phyloP scores from a whole-genome alignment of 768 basidiomycete genomes.

The Russula sp. region DNA sequence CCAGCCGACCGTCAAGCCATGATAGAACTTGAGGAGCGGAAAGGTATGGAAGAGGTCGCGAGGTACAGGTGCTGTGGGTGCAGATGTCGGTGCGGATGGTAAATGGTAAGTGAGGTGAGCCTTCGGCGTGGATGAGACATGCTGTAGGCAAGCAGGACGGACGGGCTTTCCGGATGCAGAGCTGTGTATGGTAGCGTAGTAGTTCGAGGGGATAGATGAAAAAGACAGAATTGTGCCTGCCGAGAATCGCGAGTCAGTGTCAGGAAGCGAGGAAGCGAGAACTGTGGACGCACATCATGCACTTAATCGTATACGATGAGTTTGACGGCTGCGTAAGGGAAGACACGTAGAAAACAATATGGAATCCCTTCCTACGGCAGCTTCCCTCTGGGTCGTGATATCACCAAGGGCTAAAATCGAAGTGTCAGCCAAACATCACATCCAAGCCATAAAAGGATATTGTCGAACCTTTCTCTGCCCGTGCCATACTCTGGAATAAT shows the following conservation, averaged over 20 bases:
- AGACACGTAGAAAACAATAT: no score
- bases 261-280: background rate
- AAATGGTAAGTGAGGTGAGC: conserved; percentile 34
- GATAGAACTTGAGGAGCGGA: conserved; percentile 88
- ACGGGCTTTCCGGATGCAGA: conserved; percentile 16
- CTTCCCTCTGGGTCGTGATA: no score
- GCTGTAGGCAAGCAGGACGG: conserved; percentile 57
- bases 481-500: no score
- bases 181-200: conserved; percentile 59
- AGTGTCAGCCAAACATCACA: no score
- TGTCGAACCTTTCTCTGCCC: no score
- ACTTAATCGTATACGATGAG: conserved; percentile 95
- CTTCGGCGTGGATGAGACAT: conserved; percentile 68
- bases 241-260: conserved; percentile 64
- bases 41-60: conserved; percentile 51
- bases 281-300: conserved; percentile 57
- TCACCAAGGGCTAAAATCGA: no score
- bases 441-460: no score
- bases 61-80: conserved; percentile 31
- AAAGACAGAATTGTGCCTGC: conserved; percentile 83
- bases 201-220: conserved; percentile 96
- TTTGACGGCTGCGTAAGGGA: conserved; percentile 96
- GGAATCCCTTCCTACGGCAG: no score
- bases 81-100: conserved; percentile 25
- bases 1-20: conserved; percentile 90